Percentiles rank a stretch among this genome's conserved stretches.
phyloP scores from a whole-genome alignment of 352 stramenopile species.

The Phytophthora uliginosa region DNA sequence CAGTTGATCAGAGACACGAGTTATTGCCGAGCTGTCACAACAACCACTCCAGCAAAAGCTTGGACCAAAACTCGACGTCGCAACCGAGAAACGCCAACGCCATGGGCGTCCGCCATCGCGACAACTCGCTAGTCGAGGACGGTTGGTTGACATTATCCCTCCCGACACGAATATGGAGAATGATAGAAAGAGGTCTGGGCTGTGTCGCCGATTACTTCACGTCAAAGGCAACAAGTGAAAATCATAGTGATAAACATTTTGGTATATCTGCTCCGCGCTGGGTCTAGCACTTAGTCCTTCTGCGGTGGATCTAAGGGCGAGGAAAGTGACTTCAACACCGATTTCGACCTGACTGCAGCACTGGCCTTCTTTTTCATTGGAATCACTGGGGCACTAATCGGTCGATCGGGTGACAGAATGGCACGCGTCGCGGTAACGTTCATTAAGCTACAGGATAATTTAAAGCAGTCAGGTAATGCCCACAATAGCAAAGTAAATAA shows the following conservation, averaged over 20 bases:
- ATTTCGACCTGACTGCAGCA: conserved; percentile 22
- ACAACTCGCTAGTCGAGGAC: conserved; percentile 40
- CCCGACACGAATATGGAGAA: conserved; percentile 38
- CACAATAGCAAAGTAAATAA: neutral
- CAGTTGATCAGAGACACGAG: conserved; percentile 48
- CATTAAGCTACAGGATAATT: conserved; percentile 31
- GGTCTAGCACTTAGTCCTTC: conserved; percentile 2
- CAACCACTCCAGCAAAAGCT: conserved; percentile 5
- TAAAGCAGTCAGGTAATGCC: neutral
- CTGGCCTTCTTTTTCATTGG: conserved; percentile 56
- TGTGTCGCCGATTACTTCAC: conserved; percentile 56
- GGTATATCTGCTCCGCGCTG: neutral
- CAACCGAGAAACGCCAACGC: conserved; percentile 46
- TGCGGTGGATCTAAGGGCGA: conserved; percentile 15
- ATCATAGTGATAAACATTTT: neutral
- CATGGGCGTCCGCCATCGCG: conserved; percentile 52
- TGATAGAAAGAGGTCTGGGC: conserved; percentile 44
- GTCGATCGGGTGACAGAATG: conserved; percentile 44
- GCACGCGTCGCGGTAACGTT: conserved; percentile 52
- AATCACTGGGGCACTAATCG: conserved; percentile 67
- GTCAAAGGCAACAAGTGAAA: conserved; percentile 26
- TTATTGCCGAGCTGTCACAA: conserved; percentile 33
- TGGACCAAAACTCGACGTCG: conserved; percentile 1
- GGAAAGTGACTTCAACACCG: conserved; percentile 22
- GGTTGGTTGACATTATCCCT: conserved; percentile 46